Evolutionary conservation across 331 rosid genomes (phyloP).

Genomic region (Malus hybrid): DNA sequence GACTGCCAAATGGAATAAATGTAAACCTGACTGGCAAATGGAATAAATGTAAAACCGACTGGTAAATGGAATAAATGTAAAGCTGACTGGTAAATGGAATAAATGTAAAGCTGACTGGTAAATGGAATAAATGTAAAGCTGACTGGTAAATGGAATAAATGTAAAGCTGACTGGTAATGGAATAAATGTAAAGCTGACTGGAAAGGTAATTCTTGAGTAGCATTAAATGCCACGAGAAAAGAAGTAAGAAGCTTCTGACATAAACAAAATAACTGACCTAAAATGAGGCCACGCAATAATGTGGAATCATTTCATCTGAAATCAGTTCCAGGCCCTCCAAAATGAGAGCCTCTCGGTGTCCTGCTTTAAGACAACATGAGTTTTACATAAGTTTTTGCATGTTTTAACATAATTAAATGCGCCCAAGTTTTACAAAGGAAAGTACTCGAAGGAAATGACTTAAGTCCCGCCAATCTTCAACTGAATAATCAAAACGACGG

Average conservation of each 20-base stretch:
- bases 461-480: slow-evolving; percentile 30
- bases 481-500: slow-evolving; percentile 5
- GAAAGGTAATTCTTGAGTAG: slow-evolving; percentile 42
- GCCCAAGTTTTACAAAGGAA: slow-evolving; percentile 55
- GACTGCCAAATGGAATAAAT: slow-evolving; percentile 13
- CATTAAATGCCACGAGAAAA: slow-evolving; percentile 52
- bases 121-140: slow-evolving; percentile 3
- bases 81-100: slow-evolving; percentile 15
- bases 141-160: slow-evolving; percentile 20
- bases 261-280: slow-evolving; percentile 47
- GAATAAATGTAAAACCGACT: slow-evolving; percentile 1
- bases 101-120: slow-evolving; percentile 24
- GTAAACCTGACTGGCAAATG: slow-evolving; percentile 8
- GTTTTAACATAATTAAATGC: slow-evolving; percentile 26
- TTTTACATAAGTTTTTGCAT: slow-evolving; percentile 50
- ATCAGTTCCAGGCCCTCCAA: no score
- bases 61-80: slow-evolving; percentile 19
- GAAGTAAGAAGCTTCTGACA: slow-evolving; percentile 38
- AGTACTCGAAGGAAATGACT: slow-evolving; percentile 49
- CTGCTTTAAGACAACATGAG: slow-evolving; percentile 76
- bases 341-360: slow-evolving; percentile 59
- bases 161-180: slow-evolving; percentile 22
- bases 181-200: slow-evolving; percentile 9
- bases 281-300: no score
- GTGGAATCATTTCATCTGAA: no score